phyloP scores from a whole-genome alignment of 306 rosid species.

The Geum urbanum region DNA sequence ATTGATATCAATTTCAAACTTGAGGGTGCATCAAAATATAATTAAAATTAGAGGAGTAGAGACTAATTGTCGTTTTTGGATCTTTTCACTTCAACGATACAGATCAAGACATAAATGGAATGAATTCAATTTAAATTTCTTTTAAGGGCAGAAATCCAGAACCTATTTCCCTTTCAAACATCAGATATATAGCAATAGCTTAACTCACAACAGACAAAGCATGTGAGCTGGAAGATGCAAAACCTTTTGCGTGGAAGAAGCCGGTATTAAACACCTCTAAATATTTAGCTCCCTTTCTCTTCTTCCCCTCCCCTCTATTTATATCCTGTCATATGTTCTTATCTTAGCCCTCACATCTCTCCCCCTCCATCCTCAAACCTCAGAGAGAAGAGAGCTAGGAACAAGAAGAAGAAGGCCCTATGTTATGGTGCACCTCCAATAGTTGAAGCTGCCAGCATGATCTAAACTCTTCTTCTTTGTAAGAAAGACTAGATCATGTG shows the following conservation, averaged over 20 bases:
- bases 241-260: slow-evolving; percentile 3
- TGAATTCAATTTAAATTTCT: background rate
- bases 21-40: no score
- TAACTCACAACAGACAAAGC: slow-evolving; percentile 9
- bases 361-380: background rate
- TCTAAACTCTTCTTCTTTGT: slow-evolving; percentile 39
- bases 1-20: no score
- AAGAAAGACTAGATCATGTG: slow-evolving; percentile 61
- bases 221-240: slow-evolving; percentile 14
- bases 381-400: background rate
- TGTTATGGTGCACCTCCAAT: slow-evolving; percentile 43
- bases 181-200: background rate
- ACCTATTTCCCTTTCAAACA: slow-evolving; percentile 3
- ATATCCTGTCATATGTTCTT: slow-evolving; percentile 34
- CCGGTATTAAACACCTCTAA: background rate
- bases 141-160: background rate
- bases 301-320: slow-evolving; percentile 22
- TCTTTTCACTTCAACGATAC: no score
- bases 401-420: background rate
- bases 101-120: slow-evolving; percentile 2
- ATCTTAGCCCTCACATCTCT: slow-evolving; percentile 12
- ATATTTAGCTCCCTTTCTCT: background rate
- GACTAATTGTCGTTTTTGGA: no score
- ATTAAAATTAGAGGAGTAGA: no score
- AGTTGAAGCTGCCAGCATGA: slow-evolving; percentile 99